Conservation (phyloP, 2,329 filamentous ascomycete genomes). For the Byssochlamys sp. region DNA sequence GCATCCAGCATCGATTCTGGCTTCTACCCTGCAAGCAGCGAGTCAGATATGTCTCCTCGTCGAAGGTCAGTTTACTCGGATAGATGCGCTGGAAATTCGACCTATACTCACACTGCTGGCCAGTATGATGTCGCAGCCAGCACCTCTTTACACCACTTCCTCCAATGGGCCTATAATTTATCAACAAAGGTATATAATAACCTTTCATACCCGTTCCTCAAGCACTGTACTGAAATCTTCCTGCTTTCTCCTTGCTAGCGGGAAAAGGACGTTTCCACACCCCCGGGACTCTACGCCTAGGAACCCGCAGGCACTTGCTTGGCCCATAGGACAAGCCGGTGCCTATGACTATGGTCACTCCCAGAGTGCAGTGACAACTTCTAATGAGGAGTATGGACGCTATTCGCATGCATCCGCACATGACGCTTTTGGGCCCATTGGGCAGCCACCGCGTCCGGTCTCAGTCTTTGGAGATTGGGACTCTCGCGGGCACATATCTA, state of each 20-base stretch:
- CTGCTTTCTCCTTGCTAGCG: slow-evolving; percentile 15
- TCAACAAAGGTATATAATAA: slow-evolving; percentile 27
- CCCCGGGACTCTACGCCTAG: slow-evolving; percentile 18
- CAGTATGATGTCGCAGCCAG: slow-evolving; percentile 20
- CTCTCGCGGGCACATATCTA: slow-evolving; percentile 19
- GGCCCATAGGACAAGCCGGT: slow-evolving; percentile 14
- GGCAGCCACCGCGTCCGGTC: slow-evolving; percentile 18
- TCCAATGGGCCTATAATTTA: slow-evolving; percentile 22
- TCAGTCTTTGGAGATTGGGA: slow-evolving; percentile 27
- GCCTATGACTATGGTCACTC: slow-evolving; percentile 23
- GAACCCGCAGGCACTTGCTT: slow-evolving; percentile 17
- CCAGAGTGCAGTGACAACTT: slow-evolving; percentile 20
- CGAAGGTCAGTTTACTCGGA: slow-evolving; percentile 22
- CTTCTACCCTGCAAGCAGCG: slow-evolving; percentile 20
- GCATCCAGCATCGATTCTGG: slow-evolving; percentile 20
- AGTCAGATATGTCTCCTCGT: slow-evolving; percentile 24
- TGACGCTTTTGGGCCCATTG: slow-evolving; percentile 23
- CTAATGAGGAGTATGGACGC: slow-evolving; percentile 18
- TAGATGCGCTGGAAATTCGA: not conserved
- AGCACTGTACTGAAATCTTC: slow-evolving; percentile 7
- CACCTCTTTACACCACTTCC: slow-evolving; percentile 20
- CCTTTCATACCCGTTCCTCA: not conserved
- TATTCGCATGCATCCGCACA: slow-evolving; percentile 19
- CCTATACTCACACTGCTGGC: slow-evolving; percentile 16
- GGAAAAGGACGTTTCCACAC: slow-evolving; percentile 21